Evolutionary conservation across 1,284 basidiomycete genomes (phyloP).

Genomic region (Phaffia rhodozyma): DNA sequence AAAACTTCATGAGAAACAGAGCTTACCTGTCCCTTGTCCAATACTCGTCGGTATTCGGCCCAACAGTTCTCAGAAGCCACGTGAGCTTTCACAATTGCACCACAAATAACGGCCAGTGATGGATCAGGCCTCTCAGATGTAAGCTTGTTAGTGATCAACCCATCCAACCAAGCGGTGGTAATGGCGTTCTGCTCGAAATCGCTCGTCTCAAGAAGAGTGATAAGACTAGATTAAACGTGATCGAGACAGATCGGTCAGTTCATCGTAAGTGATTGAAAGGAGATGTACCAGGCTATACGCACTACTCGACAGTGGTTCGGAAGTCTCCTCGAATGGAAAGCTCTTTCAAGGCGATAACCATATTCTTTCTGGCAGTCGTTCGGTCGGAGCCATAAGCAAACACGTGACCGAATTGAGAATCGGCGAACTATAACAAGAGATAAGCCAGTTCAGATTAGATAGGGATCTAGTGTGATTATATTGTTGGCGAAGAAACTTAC

Average conservation of each 20-base stretch:
- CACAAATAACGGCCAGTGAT: constrained; percentile 87
- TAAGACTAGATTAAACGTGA: constrained; percentile 41
- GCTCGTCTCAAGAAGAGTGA: constrained; percentile 91
- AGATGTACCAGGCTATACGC: not conserved
- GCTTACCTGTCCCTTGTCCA: constrained; percentile 78
- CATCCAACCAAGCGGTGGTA: constrained; percentile 98
- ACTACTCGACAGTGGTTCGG: constrained; percentile 92
- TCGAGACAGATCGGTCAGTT: constrained; percentile 23
- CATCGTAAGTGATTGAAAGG: not conserved
- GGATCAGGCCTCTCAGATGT: constrained; percentile 92
- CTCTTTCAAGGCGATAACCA: constrained; percentile 98
- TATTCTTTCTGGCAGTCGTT: constrained; percentile 91
- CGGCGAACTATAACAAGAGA: constrained; percentile 65
- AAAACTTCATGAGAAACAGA: not conserved
- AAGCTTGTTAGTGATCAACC: constrained; percentile 76
- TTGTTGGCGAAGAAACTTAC: not conserved
- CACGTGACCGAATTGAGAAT: constrained; percentile 97
- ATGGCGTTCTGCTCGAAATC: constrained; percentile 96
- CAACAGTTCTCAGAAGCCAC: constrained; percentile 79
- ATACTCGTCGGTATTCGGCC: constrained; percentile 84
- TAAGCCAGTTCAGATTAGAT: constrained; percentile 21
- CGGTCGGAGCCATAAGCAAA: constrained; percentile 98
- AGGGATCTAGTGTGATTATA: no score
- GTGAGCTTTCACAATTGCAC: constrained; percentile 93
- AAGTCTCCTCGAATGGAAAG: constrained; percentile 98